phyloP scores from a whole-genome alignment of 805 yeast genomes.

The Candida awuae region DNA sequence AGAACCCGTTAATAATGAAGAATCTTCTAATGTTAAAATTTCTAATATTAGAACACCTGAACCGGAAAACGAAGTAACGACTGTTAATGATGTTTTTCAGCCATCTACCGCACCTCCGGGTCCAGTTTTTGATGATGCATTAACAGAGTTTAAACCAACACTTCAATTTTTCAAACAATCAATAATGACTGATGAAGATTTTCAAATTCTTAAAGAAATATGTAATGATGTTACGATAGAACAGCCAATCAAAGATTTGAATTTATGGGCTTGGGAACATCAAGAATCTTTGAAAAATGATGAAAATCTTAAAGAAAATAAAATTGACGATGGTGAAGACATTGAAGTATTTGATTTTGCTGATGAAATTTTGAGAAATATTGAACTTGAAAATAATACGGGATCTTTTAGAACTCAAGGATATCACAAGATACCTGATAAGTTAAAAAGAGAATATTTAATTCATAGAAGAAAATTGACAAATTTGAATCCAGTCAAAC shows the following conservation, averaged over 20 bases:
- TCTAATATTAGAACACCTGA: slow-evolving; percentile 24
- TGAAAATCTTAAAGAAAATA: slow-evolving; percentile 17
- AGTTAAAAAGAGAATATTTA: slow-evolving; percentile 62
- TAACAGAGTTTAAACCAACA: slow-evolving; percentile 34
- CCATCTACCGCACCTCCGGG: slow-evolving; percentile 47
- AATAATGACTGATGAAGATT: slow-evolving; percentile 72
- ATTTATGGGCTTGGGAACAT: slow-evolving; percentile 61
- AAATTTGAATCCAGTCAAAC: slow-evolving; percentile 58
- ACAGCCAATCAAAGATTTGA: slow-evolving; percentile 29
- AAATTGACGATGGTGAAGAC: slow-evolving; percentile 19
- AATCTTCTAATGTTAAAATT: slow-evolving; percentile 12
- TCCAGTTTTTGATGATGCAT: slow-evolving; percentile 44
- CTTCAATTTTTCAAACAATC: slow-evolving; percentile 43
- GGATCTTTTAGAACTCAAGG: slow-evolving; percentile 72
- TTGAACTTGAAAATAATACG: slow-evolving; percentile 33
- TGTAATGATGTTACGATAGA: slow-evolving; percentile 24
- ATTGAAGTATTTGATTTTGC: slow-evolving; percentile 24
- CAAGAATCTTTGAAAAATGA: slow-evolving; percentile 28
- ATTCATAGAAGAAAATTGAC: slow-evolving; percentile 72
- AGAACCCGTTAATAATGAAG: slow-evolving; percentile 17
- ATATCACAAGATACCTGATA: slow-evolving; percentile 62
- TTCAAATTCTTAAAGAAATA: slow-evolving; percentile 41
- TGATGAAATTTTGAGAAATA: slow-evolving; percentile 20
- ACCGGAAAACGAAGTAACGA: slow-evolving; percentile 8
- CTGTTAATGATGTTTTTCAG: slow-evolving; percentile 32